A percentile compares a stretch with the other conserved stretches of the same genome.
These are phyloP conservation scores for Bisporella sp. DNA, from an alignment of 2,329 filamentous ascomycete genomes.

Conservation along the genomic window DNA sequence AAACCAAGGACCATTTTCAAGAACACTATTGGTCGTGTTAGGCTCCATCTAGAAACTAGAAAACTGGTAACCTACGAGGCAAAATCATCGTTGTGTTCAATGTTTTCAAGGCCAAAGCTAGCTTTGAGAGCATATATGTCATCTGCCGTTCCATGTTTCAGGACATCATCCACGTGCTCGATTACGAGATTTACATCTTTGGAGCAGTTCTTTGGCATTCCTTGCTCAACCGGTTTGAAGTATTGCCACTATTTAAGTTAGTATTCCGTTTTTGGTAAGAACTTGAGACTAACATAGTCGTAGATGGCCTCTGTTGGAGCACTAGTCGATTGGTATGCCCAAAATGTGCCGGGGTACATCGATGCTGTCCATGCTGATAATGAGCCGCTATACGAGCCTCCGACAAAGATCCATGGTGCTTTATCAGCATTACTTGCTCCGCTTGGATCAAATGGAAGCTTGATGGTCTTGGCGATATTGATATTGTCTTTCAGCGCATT, in stretches of 20 bases:
- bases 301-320: conserved; percentile 48
- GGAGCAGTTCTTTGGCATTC: conserved; percentile 53
- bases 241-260: conserved; percentile 41
- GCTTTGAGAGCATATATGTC: conserved; percentile 40
- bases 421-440: conserved; percentile 40
- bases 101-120: conserved; percentile 42
- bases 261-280: not conserved
- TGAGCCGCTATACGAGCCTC: conserved; percentile 50
- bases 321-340: conserved; percentile 51
- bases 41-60: not conserved
- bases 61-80: conserved; percentile 15
- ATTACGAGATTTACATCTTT: conserved; percentile 43
- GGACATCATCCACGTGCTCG: conserved; percentile 45
- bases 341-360: conserved; percentile 47
- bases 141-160: conserved; percentile 34
- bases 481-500: conserved; percentile 47
- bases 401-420: conserved; percentile 49
- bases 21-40: conserved; percentile 28
- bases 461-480: conserved; percentile 44
- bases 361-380: conserved; percentile 49
- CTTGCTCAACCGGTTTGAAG: conserved; percentile 47
- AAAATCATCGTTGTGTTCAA: conserved; percentile 36
- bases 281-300: conserved; percentile 35
- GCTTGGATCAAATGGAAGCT: conserved; percentile 45
- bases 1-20: conserved; percentile 48